Conservation (phyloP, 805 yeast genomes). For the Pichia pseudocactophila region DNA sequence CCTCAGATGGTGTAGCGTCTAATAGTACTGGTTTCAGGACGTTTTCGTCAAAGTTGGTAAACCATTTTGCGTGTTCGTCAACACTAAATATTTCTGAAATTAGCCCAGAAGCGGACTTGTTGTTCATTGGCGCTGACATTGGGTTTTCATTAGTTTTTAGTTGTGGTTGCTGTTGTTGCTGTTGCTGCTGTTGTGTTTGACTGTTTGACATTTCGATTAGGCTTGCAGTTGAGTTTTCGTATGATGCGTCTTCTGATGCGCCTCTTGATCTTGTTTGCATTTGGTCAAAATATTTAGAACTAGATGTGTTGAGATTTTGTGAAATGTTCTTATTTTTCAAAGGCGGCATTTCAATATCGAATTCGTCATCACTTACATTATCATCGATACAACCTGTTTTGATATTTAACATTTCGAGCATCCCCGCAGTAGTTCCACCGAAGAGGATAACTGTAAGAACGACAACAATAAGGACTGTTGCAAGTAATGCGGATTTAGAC, state of each 20-base stretch:
- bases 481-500: constrained; percentile 75
- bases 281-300: constrained; percentile 19
- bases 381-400: constrained; percentile 86
- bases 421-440: constrained; percentile 98
- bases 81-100: constrained; percentile 26
- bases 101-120: constrained; percentile 10
- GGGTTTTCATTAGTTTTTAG: neutral
- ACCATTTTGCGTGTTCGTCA: constrained; percentile 84
- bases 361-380: constrained; percentile 84
- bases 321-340: constrained; percentile 4
- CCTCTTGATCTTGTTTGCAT: constrained; percentile 18
- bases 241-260: constrained; percentile 19
- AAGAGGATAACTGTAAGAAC: constrained; percentile 91
- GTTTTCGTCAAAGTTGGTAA: constrained; percentile 85
- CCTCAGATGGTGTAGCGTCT: constrained; percentile 40
- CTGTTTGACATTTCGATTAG: constrained; percentile 6
- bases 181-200: no score
- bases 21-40: constrained; percentile 86
- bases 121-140: neutral
- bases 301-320: constrained; percentile 6
- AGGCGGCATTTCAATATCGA: constrained; percentile 73
- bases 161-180: no score
- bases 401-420: constrained; percentile 91
- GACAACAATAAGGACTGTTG: constrained; percentile 94
- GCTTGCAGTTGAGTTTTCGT: constrained; percentile 6